phyloP scores from a whole-genome alignment of 192 early-diverging fungal genomes.

The Geosiphon pyriformis region DNA sequence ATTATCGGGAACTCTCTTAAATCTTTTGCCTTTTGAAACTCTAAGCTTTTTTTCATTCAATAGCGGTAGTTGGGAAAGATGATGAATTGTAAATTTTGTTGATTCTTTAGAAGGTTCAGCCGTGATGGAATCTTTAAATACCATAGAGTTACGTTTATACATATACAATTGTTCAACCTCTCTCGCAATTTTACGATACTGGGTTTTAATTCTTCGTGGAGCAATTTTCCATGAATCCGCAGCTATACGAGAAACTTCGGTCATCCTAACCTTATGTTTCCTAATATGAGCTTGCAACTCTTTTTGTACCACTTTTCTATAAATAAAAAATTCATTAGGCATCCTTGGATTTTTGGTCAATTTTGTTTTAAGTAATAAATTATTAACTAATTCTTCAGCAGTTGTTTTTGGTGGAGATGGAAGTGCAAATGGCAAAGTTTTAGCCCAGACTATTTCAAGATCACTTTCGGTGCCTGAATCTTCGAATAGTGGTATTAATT shows the following conservation, averaged over 20 bases:
- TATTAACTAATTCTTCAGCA: not conserved
- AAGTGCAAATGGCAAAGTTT: not conserved
- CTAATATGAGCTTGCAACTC: not conserved
- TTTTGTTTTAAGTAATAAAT: not conserved
- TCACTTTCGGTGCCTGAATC: too few relatives aligned
- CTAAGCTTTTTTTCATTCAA: too few relatives aligned
- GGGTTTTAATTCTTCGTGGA: not conserved
- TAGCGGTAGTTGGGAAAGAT: too few relatives aligned
- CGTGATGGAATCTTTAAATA: too few relatives aligned
- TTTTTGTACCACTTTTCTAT: not conserved
- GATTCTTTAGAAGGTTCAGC: too few relatives aligned
- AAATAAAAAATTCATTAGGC: not conserved
- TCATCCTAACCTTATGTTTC: not conserved
- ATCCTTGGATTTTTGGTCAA: not conserved
- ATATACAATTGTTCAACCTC: not conserved
- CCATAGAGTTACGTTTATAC: too few relatives aligned
- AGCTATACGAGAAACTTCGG: not conserved
- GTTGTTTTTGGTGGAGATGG: not conserved
- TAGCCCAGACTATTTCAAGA: too few relatives aligned
- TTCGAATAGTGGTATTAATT: too few relatives aligned
- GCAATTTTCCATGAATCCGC: not conserved
- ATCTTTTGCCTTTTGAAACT: too few relatives aligned
- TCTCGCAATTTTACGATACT: not conserved
- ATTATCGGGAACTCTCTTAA: too few relatives aligned
- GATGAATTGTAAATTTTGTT: too few relatives aligned